Evolutionary conservation across 148 eudicot species (phyloP).

Genomic region (Rhododendron vialii): DNA sequence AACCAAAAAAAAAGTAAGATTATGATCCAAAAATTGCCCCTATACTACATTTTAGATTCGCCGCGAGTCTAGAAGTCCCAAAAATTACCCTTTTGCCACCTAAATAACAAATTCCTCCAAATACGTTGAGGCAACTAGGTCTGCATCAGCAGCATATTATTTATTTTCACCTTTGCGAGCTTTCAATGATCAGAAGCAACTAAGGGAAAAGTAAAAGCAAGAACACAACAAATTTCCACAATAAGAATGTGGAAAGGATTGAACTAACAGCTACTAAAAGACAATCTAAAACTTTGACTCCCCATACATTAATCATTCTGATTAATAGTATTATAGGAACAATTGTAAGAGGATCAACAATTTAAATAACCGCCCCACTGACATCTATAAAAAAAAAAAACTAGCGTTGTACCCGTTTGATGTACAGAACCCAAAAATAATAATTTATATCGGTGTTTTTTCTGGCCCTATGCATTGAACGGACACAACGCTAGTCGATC

Average conservation of each 20-base stretch:
- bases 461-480: no score
- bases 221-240: neutral
- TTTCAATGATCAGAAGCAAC: neutral
- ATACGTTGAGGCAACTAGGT: neutral
- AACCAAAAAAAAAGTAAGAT: no score
- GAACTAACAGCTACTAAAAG: neutral
- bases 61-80: no score
- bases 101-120: neutral
- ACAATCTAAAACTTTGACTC: neutral
- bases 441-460: no score
- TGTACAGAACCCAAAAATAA: no score
- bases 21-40: no score
- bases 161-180: neutral
- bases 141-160: neutral
- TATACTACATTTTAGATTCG: neutral
- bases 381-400: neutral
- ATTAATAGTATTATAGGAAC: neutral
- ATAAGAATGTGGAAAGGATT: neutral
- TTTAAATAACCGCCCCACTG: neutral
- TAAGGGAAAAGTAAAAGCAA: neutral
- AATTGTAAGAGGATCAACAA: neutral
- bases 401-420: no score
- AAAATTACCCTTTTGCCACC: no score
- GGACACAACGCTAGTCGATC: no score
- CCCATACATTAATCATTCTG: neutral